Percentiles rank a stretch among this genome's conserved stretches.
Evolutionary conservation across 768 basidiomycete species (phyloP).

Genomic region (Suillus paluster): DNA sequence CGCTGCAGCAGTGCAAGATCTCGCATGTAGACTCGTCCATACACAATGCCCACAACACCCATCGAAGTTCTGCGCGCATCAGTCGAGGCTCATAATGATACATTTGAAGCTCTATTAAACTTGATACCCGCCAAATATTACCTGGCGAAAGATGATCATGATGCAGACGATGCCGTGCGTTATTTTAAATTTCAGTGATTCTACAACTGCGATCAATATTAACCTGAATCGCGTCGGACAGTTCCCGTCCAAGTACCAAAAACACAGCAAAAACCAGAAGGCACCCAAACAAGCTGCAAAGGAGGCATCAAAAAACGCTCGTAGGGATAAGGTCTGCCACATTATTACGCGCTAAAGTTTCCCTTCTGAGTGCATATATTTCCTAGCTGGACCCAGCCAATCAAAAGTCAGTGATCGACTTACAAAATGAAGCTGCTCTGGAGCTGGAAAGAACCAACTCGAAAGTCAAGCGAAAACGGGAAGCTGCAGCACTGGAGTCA

Average conservation of each 20-base stretch:
- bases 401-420: constrained; percentile 76
- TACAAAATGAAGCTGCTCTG: constrained; percentile 59
- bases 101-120: constrained; percentile 80
- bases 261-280: constrained; percentile 86
- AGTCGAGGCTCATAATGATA: constrained; percentile 71
- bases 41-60: constrained; percentile 52
- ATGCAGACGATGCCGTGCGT: constrained; percentile 19
- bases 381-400: constrained; percentile 92
- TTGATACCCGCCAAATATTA: constrained; percentile 94
- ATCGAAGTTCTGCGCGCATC: constrained; percentile 54
- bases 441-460: constrained; percentile 25
- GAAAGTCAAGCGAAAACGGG: constrained; percentile 53
- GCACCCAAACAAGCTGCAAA: constrained; percentile 86
- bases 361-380: not conserved
- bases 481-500: constrained; percentile 37
- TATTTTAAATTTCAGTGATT: not conserved
- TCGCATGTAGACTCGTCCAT: not conserved
- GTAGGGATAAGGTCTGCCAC: constrained; percentile 72
- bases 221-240: not conserved
- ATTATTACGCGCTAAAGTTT: not conserved
- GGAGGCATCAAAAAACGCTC: constrained; percentile 88
- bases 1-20: not conserved
- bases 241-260: constrained; percentile 62
- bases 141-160: constrained; percentile 38
- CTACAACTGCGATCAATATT: not conserved